Base-by-base conservation (phyloP, 148 eudicot species). In the Camellia lanceoleosa region DNA sequence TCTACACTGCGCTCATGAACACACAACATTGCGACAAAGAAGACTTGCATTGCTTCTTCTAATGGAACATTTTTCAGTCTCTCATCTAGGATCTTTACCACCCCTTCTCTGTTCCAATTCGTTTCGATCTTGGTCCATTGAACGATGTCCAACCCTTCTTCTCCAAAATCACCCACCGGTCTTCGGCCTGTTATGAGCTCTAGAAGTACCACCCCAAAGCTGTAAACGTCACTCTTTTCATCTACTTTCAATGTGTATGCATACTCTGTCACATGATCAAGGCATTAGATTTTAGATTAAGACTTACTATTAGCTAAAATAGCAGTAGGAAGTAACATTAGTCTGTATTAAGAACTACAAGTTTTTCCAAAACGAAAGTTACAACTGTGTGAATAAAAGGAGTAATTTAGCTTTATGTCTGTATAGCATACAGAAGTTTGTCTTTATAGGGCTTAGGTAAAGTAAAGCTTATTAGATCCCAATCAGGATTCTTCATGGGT, bases 241-340 rank as follows among this genome's bases (percentile, higher is more conserved):
- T 90, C 87, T 4, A 90, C 88, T 63, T 90, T 90, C 76, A 90
- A 80, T 4, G 92, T 90, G 87, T 90, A 90, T 54, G 92, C 92
- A 69, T 90, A 90, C 61, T 90, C 90, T 88, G 85, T 68, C 41
- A 42, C 65, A 60, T 55, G 5, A 30, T 30, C 38, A 64, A 12
- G 54, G 20, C 46, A 55, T 6, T 30, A 47, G 38, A 13, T 30
- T 30, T 30, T 30, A 30, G 38, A 30, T 30, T 59, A 20, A 13
- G 5, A 8, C 4, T 56, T 62, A 49, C 41, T 9, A 42, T 55
- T 61, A 11, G 6, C 0, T 47, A 47, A 20, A 19, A 72, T 52
- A 51, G 16, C 61, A 23, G 3, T 4, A 23, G 75, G 2, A 52
- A 51, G n/a, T 58, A 14, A 49, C 52, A 49, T 30, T 58, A 58